Evolutionary conservation across 805 yeast species (phyloP).

Genomic region (Candida easanensis): DNA sequence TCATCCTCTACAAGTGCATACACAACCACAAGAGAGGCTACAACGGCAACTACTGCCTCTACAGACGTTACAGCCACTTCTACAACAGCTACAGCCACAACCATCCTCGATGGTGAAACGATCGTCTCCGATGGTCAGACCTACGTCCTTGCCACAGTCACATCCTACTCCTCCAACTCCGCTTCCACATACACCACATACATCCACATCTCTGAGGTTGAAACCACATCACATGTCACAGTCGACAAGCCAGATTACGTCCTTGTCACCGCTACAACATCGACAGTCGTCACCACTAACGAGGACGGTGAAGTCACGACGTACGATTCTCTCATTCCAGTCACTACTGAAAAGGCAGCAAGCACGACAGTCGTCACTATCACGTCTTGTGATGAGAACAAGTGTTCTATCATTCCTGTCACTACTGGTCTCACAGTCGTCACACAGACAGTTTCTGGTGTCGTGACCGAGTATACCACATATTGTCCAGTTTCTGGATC

Average conservation of each 20-base stretch:
- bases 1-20: conserved; percentile 2
- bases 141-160: conserved; percentile 16
- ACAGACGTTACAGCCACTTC: conserved; percentile 1
- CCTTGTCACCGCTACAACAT: conserved; percentile 2
- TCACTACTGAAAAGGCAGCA: conserved; percentile 7
- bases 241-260: conserved; percentile 9
- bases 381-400: conserved; percentile 13
- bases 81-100: conserved; percentile 1
- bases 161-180: conserved; percentile 14
- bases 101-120: conserved; percentile 5
- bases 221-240: not conserved
- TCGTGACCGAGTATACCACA: conserved; percentile 29
- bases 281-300: conserved; percentile 5
- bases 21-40: not conserved
- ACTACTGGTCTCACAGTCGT: conserved; percentile 17
- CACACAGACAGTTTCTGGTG: conserved; percentile 7
- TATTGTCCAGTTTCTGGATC: conserved; percentile 24
- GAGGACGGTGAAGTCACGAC: conserved; percentile 10
- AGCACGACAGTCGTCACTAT: conserved; percentile 21
- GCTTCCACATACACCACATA: conserved; percentile 19
- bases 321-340: conserved; percentile 4
- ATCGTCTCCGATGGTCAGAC: conserved; percentile 14
- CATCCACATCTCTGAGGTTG: conserved; percentile 16
- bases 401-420: conserved; percentile 14
- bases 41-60: not conserved